phyloP scores from a whole-genome alignment of 768 basidiomycete genomes.

The Suillus discolor region DNA sequence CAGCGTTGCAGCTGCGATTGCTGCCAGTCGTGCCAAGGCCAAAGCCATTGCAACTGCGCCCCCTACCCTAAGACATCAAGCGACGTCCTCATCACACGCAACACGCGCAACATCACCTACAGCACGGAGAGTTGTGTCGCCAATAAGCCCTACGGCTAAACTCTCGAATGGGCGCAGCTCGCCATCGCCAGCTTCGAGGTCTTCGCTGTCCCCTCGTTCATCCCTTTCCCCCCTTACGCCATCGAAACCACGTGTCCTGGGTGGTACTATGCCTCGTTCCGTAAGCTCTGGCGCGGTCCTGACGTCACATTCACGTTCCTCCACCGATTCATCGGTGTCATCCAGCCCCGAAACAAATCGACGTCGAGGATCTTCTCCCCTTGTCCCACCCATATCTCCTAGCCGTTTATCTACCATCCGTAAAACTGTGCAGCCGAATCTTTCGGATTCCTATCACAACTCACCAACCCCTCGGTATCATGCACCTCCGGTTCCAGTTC shows the following conservation, averaged over 20 bases:
- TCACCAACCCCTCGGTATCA: conserved; percentile 24
- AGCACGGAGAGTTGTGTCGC: conserved; percentile 39
- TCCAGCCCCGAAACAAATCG: conserved; percentile 31
- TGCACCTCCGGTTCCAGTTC: conserved; percentile 27
- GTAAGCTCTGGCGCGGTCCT: conserved; percentile 37
- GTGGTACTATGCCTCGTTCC: conserved; percentile 43
- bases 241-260: conserved; percentile 44
- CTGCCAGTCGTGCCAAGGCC: conserved; percentile 87
- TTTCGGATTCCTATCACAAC: conserved; percentile 37
- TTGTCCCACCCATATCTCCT: conserved; percentile 35
- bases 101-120: conserved; percentile 45
- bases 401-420: conserved; percentile 39
- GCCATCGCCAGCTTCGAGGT: conserved; percentile 41
- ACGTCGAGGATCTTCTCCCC: conserved; percentile 53
- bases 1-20: conserved; percentile 84
- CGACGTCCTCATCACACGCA: conserved; percentile 69
- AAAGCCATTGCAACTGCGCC: conserved; percentile 83
- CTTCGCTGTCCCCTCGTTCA: conserved; percentile 50
- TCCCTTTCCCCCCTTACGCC: conserved; percentile 49
- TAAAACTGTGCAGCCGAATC: conserved; percentile 39
- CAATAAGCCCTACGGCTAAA: conserved; percentile 44
- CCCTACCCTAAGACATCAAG: conserved; percentile 78
- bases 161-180: conserved; percentile 44
- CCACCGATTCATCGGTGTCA: conserved; percentile 42
- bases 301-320: conserved; percentile 45